Conservation (phyloP, 2,329 filamentous ascomycete species). For the Seiridium unicorne region DNA sequence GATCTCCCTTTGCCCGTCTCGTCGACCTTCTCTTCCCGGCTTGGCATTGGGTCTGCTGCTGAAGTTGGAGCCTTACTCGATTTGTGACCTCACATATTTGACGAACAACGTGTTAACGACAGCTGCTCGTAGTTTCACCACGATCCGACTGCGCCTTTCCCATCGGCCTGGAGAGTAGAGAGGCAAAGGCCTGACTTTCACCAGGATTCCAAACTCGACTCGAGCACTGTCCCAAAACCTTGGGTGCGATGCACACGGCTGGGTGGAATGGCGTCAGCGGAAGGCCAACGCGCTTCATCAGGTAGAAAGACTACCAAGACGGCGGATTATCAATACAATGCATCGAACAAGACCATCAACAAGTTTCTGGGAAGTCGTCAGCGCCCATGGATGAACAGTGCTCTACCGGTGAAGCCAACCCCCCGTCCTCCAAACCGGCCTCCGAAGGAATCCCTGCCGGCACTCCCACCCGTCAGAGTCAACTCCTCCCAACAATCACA, state of each 20-base stretch:
- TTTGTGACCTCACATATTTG: background rate
- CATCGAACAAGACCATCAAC: conserved; percentile 40
- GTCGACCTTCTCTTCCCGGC: background rate
- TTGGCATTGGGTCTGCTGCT: background rate
- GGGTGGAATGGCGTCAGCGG: conserved; percentile 9
- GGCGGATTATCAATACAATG: conserved; percentile 28
- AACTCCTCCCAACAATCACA: conserved; percentile 5
- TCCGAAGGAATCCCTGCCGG: background rate
- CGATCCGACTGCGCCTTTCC: background rate
- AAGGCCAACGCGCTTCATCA: conserved; percentile 2
- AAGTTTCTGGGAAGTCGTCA: conserved; percentile 35
- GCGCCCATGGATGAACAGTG: conserved; percentile 30
- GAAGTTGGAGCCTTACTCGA: background rate
- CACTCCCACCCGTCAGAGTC: conserved; percentile 1
- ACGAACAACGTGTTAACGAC: background rate
- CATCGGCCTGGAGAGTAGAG: background rate
- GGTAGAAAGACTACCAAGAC: conserved; percentile 9
- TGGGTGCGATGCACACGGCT: conserved; percentile 8
- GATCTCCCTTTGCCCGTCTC: no score
- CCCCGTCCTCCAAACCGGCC: conserved; percentile 22
- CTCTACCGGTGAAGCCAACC: conserved; percentile 25
- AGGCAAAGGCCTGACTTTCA: background rate
- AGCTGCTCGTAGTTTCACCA: background rate
- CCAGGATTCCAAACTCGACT: background rate
- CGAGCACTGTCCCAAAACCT: background rate